These are phyloP conservation scores for Penicillium ucsense DNA, from an alignment of 495 filamentous ascomycete genomes.

Conservation along the genomic window DNA sequence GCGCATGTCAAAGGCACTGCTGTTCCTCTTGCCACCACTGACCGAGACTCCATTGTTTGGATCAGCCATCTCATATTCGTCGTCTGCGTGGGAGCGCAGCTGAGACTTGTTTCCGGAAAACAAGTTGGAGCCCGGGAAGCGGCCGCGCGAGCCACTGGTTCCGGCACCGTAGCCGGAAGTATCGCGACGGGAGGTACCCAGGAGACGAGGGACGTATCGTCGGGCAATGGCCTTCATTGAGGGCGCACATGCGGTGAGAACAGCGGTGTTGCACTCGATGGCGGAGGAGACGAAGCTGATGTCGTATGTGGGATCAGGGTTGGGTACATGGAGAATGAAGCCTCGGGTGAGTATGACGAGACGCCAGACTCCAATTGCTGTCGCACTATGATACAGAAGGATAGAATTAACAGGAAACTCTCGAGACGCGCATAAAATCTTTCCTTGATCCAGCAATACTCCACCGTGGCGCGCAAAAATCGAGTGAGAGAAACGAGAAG, in stretches of 20 bases:
- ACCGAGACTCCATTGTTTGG: conserved; percentile 4
- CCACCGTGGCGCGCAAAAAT: too few species aligned
- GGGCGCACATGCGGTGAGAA: conserved; percentile 39
- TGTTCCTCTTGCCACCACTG: not conserved
- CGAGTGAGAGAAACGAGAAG: not conserved
- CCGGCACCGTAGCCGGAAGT: conserved; percentile 7
- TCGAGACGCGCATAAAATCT: too few species aligned
- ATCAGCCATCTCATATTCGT: conserved; percentile 15
- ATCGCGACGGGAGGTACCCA: conserved; percentile 9
- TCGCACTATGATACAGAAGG: conserved; percentile 29
- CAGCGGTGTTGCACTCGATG: conserved; percentile 45
- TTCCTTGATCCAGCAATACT: too few species aligned
- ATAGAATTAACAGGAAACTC: not conserved
- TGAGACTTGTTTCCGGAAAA: conserved; percentile 9
- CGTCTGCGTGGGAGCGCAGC: conserved; percentile 6
- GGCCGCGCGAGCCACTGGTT: conserved; percentile 6
- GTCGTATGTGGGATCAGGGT: conserved; percentile 19
- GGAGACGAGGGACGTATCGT: conserved; percentile 10
- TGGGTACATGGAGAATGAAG: conserved; percentile 5
- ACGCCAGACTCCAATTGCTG: conserved; percentile 32
- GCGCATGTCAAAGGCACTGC: conserved; percentile 11
- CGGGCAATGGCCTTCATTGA: conserved; percentile 17
- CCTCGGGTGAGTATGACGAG: conserved; percentile 16
- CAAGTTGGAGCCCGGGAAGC: conserved; percentile 3
- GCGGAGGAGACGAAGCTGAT: conserved; percentile 43